Base-by-base conservation (phyloP, 2,329 filamentous ascomycete species). In the Exophiala aquamarina region DNA sequence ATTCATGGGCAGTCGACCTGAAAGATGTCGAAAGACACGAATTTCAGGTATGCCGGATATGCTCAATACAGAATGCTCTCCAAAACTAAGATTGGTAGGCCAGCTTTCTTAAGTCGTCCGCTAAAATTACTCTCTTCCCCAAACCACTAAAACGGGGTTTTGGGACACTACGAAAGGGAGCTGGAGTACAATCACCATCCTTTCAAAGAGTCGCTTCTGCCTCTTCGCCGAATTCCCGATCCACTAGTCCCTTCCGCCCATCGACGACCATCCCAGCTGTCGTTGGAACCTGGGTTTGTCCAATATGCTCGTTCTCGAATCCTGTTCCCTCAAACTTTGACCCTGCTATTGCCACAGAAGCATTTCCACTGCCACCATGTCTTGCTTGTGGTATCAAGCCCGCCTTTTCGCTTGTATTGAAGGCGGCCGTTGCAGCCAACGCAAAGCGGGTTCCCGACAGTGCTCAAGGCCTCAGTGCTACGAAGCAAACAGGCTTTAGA, bases 261-360 rank as follows among this genome's bases (percentile, higher is more conserved):
- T 56, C 67, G 39, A 56, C 69, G 17, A 60, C 68, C 3, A 64
- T 60, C 56, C 70, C 58, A 47, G 68, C 70, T 5, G 49, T 55
- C 10, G 23, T 40, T 50, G 89, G 88, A 4, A 96, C 90, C 3
- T 97, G 92, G 92, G 84, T 97, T 15, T 97, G 92, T 70, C 86
- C 88, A 2, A 97, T 97, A 61, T 97, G 92, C 74, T 92, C 87
- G 58, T 94, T 95, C 63, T 92, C 91, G 8, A 97, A 97, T 61
- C 86, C 89, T 0, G 83, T 96, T 1, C 91, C 93, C 1, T 87
- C 88, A 29, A 96, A 95, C 66, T 97, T 97, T 65, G 92, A 97
- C 61, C 87, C 90, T 0, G 78, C 84, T 1, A 84, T 86, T 2
- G 89, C 89, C 7, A 93, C 82, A 52, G 81, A 84, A 15, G 82